Evolutionary conservation across 176 grass and related monocot species (phyloP).

Genomic region (Bromus sterilis): DNA sequence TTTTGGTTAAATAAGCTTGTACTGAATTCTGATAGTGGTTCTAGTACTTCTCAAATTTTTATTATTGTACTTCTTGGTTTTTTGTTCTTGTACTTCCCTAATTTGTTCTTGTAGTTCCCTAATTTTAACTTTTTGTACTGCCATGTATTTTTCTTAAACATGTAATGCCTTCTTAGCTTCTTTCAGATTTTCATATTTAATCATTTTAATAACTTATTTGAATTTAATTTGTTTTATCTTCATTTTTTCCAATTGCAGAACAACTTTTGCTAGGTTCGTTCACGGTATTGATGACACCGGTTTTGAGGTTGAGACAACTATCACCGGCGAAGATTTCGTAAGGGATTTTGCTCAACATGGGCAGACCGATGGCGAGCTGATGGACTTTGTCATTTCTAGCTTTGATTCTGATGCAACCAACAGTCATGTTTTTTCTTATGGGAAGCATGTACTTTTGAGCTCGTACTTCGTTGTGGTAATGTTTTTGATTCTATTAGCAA

Average conservation of each 20-base stretch:
- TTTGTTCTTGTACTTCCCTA: too few relatives aligned
- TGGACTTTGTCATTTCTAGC: neutral
- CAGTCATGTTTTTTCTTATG: neutral
- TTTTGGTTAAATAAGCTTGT: too few relatives aligned
- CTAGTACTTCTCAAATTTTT: too few relatives aligned
- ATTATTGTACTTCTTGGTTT: too few relatives aligned
- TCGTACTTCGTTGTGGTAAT: neutral
- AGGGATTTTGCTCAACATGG: neutral
- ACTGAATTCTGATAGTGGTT: too few relatives aligned
- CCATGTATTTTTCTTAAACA: neutral
- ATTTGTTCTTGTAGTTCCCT: too few relatives aligned
- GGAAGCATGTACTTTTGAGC: neutral
- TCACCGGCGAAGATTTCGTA: neutral
- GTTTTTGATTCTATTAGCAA: neutral
- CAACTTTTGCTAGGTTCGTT: neutral
- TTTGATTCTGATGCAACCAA: neutral
- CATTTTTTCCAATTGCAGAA: neutral
- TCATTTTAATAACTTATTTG: neutral
- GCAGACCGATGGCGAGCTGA: neutral
- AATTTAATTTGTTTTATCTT: neutral
- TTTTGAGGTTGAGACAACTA: too few relatives aligned
- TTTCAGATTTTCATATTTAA: neutral
- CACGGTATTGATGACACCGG: neutral
- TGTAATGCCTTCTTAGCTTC: neutral
- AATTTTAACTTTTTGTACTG: too few relatives aligned